Percentiles rank a stretch among this genome's conserved stretches.
Evolutionary conservation across 164 flowering plant species (phyloP).

Genomic region (Chimonanthus praecox): DNA sequence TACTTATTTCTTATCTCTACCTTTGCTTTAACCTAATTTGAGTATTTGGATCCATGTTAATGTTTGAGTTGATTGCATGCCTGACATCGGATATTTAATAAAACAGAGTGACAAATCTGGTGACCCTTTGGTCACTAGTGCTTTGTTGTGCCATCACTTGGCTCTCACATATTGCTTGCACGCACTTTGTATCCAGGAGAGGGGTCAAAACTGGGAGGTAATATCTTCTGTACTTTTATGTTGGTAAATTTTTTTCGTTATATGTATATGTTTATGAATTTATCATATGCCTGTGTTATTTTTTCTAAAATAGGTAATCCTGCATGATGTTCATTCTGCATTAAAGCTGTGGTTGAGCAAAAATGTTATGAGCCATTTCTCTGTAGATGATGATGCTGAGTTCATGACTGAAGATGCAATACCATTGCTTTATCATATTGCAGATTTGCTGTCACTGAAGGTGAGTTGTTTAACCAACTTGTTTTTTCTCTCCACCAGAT

Average conservation of each 20-base stretch:
- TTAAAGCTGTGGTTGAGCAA: slow-evolving; percentile 40
- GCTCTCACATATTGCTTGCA: slow-evolving; percentile 67
- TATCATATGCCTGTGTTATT: slow-evolving; percentile 1
- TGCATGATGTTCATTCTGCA: slow-evolving; percentile 57
- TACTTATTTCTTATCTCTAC: too few species aligned
- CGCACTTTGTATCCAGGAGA: slow-evolving; percentile 64
- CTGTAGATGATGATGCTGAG: slow-evolving; percentile 21
- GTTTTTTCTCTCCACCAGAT: neutral
- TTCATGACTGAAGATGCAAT: slow-evolving; percentile 34
- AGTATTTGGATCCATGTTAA: neutral
- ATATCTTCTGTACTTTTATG: slow-evolving; percentile 7
- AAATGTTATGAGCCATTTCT: slow-evolving; percentile 19
- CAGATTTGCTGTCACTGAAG: slow-evolving; percentile 78
- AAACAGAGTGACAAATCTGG: slow-evolving; percentile 31
- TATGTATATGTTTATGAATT: neutral
- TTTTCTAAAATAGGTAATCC: slow-evolving; percentile 37
- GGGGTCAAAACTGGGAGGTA: slow-evolving; percentile 62
- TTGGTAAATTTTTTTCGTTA: too few species aligned
- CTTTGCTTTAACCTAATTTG: slow-evolving; percentile 1
- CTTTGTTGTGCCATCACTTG: slow-evolving; percentile 37
- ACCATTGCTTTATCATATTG: slow-evolving; percentile 43
- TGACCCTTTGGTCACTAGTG: slow-evolving; percentile 9
- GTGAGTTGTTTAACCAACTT: slow-evolving; percentile 25
- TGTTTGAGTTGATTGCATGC: slow-evolving; percentile 2
- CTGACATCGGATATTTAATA: slow-evolving; percentile 12